phyloP scores from a whole-genome alignment of 1,284 basidiomycete genomes.

The Microbotryum violaceum region DNA sequence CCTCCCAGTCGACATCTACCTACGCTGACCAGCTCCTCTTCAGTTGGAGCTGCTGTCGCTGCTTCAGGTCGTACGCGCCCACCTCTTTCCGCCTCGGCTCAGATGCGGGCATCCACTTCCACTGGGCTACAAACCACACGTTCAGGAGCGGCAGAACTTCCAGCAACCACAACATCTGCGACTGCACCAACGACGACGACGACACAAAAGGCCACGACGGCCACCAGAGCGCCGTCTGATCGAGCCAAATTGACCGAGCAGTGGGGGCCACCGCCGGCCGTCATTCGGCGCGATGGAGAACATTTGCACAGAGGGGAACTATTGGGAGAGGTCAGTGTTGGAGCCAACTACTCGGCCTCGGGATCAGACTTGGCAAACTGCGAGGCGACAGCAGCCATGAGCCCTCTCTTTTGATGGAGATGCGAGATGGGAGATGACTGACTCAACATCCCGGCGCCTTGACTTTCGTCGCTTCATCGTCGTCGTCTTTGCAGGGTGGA shows the following conservation, averaged over 20 bases:
- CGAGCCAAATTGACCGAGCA: constrained; percentile 32
- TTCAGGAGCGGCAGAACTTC: too few relatives aligned
- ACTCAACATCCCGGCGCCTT: not conserved
- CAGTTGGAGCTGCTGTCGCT: too few relatives aligned
- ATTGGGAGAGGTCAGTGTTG: constrained; percentile 42
- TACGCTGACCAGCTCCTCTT: too few relatives aligned
- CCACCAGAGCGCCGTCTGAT: not conserved
- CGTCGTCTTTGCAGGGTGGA: constrained; percentile 25
- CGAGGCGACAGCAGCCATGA: not conserved
- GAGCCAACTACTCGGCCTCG: constrained; percentile 38
- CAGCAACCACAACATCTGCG: too few relatives aligned
- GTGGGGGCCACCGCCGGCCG: constrained; percentile 31
- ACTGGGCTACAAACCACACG: too few relatives aligned
- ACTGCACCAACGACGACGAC: too few relatives aligned
- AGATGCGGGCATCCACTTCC: too few relatives aligned
- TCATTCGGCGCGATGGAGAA: constrained; percentile 28
- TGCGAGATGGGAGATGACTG: not conserved
- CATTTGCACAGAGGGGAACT: constrained; percentile 33
- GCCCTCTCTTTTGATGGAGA: not conserved
- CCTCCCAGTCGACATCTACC: too few relatives aligned
- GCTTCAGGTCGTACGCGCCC: too few relatives aligned
- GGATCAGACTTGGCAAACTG: not conserved
- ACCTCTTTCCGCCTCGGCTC: too few relatives aligned
- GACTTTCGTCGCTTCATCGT: not conserved
- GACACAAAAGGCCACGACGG: not conserved